Percentiles rank a stretch among this genome's conserved stretches.
Conservation (phyloP, 208 protist genomes). For the Vickermania spadyakhi region DNA sequence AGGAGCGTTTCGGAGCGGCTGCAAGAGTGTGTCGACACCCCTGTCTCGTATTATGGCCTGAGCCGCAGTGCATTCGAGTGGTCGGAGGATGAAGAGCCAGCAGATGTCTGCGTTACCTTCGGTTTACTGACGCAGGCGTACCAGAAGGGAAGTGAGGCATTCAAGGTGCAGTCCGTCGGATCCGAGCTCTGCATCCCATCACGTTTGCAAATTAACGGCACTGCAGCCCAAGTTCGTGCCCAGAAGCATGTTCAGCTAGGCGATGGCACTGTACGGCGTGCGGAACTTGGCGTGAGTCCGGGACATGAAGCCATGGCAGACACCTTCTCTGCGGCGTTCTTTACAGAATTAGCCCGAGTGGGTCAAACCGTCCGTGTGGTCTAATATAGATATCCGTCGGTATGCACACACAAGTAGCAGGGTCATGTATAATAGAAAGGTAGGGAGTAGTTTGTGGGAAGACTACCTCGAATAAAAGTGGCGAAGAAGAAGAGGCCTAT, state of each 20-base stretch:
- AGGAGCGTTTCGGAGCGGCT: conserved; percentile 11
- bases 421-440: no score
- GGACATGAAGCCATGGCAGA: conserved; percentile 9
- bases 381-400: no score
- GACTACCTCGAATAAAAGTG: no score
- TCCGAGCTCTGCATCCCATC: conserved; percentile 16
- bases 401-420: no score
- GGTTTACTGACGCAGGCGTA: not conserved
- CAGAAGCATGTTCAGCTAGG: conserved; percentile 16
- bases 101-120: conserved; percentile 1
- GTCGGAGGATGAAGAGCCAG: not conserved
- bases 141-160: not conserved
- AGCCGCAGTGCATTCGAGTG: not conserved
- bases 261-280: not conserved
- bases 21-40: conserved; percentile 13
- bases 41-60: conserved; percentile 7
- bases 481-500: no score
- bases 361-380: no score
- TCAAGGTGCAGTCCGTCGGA: conserved; percentile 2
- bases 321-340: not conserved
- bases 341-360: not conserved
- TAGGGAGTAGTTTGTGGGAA: no score
- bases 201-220: conserved; percentile 19
- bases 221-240: conserved; percentile 16
- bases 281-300: not conserved